Evolutionary conservation across 768 basidiomycete species (phyloP).

Genomic region (Lentinula sp.): DNA sequence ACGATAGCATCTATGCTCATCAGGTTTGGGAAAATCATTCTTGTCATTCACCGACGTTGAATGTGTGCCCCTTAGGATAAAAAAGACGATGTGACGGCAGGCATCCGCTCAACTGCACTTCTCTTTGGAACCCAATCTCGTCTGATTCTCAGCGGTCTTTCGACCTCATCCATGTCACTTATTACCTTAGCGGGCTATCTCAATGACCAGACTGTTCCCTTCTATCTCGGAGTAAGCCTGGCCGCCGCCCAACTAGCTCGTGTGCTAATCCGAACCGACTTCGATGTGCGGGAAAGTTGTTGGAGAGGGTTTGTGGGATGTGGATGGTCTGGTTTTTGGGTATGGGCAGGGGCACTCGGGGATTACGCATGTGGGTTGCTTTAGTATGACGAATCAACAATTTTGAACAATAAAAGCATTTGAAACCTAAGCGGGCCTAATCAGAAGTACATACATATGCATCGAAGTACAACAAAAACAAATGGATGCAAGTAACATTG

Average conservation of each 20-base stretch:
- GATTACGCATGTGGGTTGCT: slow-evolving; percentile 38
- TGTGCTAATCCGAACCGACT: slow-evolving; percentile 70
- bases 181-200: slow-evolving; percentile 77
- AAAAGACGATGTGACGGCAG: slow-evolving; percentile 76
- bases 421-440: neutral
- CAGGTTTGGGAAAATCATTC: slow-evolving; percentile 46
- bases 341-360: slow-evolving; percentile 74
- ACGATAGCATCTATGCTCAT: slow-evolving; percentile 97
- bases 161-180: slow-evolving; percentile 64
- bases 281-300: slow-evolving; percentile 70
- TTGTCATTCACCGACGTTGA: neutral
- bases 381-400: neutral
- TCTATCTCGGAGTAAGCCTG: slow-evolving; percentile 73
- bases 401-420: neutral
- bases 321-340: slow-evolving; percentile 83
- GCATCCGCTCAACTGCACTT: slow-evolving; percentile 91
- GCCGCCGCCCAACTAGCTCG: slow-evolving; percentile 75
- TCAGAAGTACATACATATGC: neutral
- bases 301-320: slow-evolving; percentile 88
- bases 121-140: slow-evolving; percentile 79
- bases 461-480: neutral
- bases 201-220: slow-evolving; percentile 70
- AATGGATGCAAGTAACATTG: neutral
- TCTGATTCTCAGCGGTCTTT: slow-evolving; percentile 69
- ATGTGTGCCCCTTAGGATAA: slow-evolving; percentile 62